Conservation (phyloP, 2,329 filamentous ascomycete species). For the Gyromitra esculenta region DNA sequence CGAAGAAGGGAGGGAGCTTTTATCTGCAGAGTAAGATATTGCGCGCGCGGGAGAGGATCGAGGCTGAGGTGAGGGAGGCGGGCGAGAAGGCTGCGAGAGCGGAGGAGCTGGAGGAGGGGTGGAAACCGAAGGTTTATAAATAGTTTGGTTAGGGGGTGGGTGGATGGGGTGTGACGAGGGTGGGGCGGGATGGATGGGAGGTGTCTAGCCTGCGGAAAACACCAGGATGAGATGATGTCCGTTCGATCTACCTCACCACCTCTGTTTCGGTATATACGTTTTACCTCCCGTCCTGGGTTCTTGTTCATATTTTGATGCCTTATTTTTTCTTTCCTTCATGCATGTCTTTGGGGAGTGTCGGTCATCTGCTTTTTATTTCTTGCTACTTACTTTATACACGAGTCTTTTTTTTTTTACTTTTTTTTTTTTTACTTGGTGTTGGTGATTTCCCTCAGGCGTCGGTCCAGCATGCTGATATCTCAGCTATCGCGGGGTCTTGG, state of each 20-base stretch:
- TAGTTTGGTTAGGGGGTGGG: conserved; percentile 7
- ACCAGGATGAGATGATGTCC: not conserved
- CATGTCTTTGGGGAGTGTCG: conserved; percentile 38
- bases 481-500: not conserved
- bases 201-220: too few species aligned
- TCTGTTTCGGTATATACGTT: not conserved
- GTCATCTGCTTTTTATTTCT: conserved; percentile 30
- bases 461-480: conserved; percentile 13
- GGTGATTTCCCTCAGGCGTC: conserved; percentile 19
- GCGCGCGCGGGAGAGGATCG: conserved; percentile 88
- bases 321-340: conserved; percentile 3
- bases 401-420: not conserved
- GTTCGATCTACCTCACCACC: not conserved
- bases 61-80: conserved; percentile 80
- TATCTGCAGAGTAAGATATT: conserved; percentile 98
- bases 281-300: not conserved
- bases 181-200: not conserved
- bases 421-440: conserved; percentile 23
- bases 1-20: conserved; percentile 94
- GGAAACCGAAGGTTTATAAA: conserved; percentile 95
- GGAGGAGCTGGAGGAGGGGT: conserved; percentile 76
- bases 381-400: conserved; percentile 5
- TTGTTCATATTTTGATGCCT: conserved; percentile 29
- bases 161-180: not conserved
- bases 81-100: conserved; percentile 74